phyloP scores from a whole-genome alignment of 2,329 filamentous ascomycete genomes.

The Claviceps sp. region DNA sequence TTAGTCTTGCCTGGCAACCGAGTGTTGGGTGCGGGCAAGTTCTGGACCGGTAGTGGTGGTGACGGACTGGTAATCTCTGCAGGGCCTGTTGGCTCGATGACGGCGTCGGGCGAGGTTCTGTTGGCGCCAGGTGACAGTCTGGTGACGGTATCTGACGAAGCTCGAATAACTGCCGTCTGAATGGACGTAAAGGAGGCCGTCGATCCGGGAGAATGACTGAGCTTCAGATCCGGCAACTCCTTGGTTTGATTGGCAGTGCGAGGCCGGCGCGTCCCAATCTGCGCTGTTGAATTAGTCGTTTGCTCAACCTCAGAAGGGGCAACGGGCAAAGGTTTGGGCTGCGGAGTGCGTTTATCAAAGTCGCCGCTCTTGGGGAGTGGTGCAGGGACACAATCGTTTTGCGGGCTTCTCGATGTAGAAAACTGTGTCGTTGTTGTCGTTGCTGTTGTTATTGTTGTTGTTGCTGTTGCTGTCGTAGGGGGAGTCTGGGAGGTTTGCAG shows the following conservation, averaged over 20 bases:
- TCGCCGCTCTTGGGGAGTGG: conserved; percentile 16
- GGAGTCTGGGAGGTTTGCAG: no score
- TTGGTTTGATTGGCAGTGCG: conserved; percentile 33
- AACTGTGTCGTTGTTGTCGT: background rate
- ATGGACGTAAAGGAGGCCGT: conserved; percentile 23
- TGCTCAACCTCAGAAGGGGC: conserved; percentile 9
- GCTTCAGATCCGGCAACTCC: conserved; percentile 34
- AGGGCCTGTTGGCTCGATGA: background rate
- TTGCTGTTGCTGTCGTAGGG: no score
- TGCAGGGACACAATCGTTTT: conserved; percentile 3
- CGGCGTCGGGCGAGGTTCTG: background rate
- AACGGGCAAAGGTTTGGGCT: conserved; percentile 5
- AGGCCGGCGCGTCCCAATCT: conserved; percentile 38
- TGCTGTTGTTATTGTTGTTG: no score
- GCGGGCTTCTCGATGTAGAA: background rate
- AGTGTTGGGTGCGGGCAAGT: conserved; percentile 17
- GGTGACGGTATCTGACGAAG: background rate
- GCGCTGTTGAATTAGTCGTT: conserved; percentile 17
- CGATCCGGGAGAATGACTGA: conserved; percentile 36
- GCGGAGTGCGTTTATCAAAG: conserved; percentile 6
- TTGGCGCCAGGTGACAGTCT: background rate
- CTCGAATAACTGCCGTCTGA: conserved; percentile 3
- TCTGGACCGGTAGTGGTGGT: conserved; percentile 8
- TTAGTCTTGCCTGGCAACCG: conserved; percentile 11
- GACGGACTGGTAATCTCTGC: conserved; percentile 1